A percentile compares a stretch with the other conserved stretches of the same genome.
Conservation (phyloP, 306 rosid species). For the Lathyrus aphaca region DNA sequence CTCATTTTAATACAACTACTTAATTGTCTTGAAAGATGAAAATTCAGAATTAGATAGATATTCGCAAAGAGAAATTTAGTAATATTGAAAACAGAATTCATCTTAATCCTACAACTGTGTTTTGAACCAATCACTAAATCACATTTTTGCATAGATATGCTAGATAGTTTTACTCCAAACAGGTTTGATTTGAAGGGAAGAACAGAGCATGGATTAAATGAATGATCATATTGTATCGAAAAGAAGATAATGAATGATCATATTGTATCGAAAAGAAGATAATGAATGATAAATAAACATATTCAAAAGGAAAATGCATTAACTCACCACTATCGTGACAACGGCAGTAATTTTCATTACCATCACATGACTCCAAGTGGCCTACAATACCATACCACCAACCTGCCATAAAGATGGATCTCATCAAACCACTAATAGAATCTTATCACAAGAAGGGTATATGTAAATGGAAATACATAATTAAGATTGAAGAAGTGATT, state of each 20-base stretch:
- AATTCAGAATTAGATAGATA: neutral
- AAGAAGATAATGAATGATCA: slow-evolving; percentile 19
- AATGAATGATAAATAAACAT: slow-evolving; percentile 31
- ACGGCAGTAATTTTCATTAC: slow-evolving; percentile 70
- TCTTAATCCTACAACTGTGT: slow-evolving; percentile 8
- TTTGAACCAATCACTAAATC: slow-evolving; percentile 23
- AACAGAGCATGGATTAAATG: slow-evolving; percentile 32
- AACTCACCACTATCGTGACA: slow-evolving; percentile 80
- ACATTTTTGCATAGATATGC: slow-evolving; percentile 18
- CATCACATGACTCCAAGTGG: slow-evolving; percentile 87
- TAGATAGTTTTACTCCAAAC: slow-evolving; percentile 8
- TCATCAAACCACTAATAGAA: slow-evolving; percentile 27
- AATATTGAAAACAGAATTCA: slow-evolving; percentile 26
- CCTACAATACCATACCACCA: slow-evolving; percentile 99
- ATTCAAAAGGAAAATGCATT: slow-evolving; percentile 38
- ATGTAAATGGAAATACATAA: slow-evolving; percentile 38
- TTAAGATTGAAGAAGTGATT: slow-evolving; percentile 29
- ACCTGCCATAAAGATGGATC: slow-evolving; percentile 63
- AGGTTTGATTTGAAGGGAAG: slow-evolving; percentile 32
- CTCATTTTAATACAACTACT: neutral
- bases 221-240: slow-evolving; percentile 12
- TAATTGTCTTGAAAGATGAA: neutral
- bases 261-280: slow-evolving; percentile 1
- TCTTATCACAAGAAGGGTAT: slow-evolving; percentile 27
- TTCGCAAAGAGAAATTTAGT: neutral